Conservation (phyloP, 345 rosid genomes). For the Lepidium sativum region DNA sequence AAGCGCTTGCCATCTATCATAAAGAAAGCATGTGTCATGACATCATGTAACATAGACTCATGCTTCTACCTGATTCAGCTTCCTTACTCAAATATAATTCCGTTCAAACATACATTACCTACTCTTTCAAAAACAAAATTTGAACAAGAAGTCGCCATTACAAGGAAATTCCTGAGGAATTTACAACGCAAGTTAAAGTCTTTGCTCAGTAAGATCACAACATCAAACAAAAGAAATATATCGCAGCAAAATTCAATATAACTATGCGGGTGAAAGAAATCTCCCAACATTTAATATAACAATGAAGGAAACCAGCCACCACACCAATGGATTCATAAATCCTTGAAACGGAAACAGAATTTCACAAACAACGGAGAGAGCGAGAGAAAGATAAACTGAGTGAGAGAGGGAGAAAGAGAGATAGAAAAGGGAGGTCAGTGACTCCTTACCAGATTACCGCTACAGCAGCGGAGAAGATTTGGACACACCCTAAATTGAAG, state of each 20-base stretch:
- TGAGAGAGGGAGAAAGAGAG: too few species aligned
- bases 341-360: not conserved
- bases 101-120: not conserved
- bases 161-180: not conserved
- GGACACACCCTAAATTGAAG: not conserved
- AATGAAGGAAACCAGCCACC: not conserved
- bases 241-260: too few species aligned
- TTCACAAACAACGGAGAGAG: not conserved
- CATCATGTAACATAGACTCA: slow-evolving; percentile 53
- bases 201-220: too few species aligned
- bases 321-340: not conserved
- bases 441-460: slow-evolving; percentile 22
- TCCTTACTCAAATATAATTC: slow-evolving; percentile 18
- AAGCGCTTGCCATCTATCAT: slow-evolving; percentile 97
- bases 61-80: slow-evolving; percentile 51
- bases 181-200: not conserved
- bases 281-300: not conserved
- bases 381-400: not conserved
- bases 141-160: too few species aligned
- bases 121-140: not conserved
- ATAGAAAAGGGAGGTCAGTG: not conserved
- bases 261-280: not conserved
- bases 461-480: slow-evolving; percentile 5
- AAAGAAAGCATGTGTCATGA: slow-evolving; percentile 91
- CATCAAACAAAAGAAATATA: too few species aligned